phyloP scores from a whole-genome alignment of 164 flowering plant species.

The Vitis amurensis region DNA sequence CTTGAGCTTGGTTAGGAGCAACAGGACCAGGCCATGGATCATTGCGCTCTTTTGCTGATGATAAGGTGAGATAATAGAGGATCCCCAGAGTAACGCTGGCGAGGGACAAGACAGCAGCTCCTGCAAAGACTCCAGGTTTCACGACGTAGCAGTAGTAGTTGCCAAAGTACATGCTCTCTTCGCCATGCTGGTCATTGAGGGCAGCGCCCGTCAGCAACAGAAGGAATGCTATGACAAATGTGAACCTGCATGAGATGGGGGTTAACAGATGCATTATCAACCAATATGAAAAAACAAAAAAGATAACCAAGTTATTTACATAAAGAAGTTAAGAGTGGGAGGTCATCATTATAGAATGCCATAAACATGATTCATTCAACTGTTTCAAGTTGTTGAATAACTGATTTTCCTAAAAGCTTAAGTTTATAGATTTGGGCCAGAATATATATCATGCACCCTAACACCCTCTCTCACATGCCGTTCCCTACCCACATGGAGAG shows the following conservation, averaged over 20 bases:
- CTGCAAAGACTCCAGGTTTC: constrained; percentile 89
- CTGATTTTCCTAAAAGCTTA: no score
- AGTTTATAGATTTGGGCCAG: no score
- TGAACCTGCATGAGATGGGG: constrained; percentile 60
- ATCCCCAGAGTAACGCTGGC: constrained; percentile 67
- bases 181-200: constrained; percentile 71
- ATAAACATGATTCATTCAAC: no score
- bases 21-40: constrained; percentile 26
- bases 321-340: no score
- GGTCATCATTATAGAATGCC: no score
- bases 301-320: background rate
- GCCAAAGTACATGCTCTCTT: constrained; percentile 58
- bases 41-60: constrained; percentile 30
- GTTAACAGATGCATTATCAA: background rate
- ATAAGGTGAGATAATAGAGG: constrained; percentile 52
- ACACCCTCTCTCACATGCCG: no score
- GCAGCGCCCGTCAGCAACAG: constrained; percentile 87
- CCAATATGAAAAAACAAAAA: background rate
- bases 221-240: constrained; percentile 82
- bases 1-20: constrained; percentile 36
- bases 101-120: constrained; percentile 74
- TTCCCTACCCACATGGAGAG: no score
- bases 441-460: no score
- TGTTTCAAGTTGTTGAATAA: no score
- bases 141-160: constrained; percentile 81